These are phyloP conservation scores for Exophiala sp. DNA, from an alignment of 2,329 filamentous ascomycete genomes.

Conservation along the genomic window DNA sequence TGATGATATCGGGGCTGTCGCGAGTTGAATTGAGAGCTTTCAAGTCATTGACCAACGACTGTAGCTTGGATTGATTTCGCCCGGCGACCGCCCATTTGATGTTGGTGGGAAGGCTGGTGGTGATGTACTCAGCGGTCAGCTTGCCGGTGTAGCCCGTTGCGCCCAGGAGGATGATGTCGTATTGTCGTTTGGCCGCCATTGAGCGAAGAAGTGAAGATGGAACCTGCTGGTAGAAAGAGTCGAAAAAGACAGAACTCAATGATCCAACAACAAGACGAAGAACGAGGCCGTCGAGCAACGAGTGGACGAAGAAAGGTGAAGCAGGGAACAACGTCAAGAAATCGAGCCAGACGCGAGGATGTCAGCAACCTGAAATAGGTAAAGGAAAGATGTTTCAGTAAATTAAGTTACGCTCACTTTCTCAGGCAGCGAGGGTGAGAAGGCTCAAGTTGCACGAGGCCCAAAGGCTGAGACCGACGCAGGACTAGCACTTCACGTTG, in stretches of 20 bases:
- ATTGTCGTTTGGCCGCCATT: constrained; percentile 47
- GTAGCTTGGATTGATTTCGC: constrained; percentile 69
- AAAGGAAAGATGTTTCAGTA: no score
- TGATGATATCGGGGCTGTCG: constrained; percentile 56
- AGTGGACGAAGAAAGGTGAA: constrained; percentile 3
- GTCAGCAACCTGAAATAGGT: neutral
- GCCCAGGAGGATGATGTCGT: constrained; percentile 62
- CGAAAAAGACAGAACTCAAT: no score
- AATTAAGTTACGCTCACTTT: neutral
- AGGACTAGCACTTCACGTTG: no score
- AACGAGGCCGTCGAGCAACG: constrained; percentile 7
- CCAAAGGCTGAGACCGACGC: neutral
- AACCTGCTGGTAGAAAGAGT: no score
- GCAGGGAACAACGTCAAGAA: constrained; percentile 3
- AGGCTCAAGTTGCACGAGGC: neutral
- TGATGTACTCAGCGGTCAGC: constrained; percentile 68
- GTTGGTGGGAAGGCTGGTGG: constrained; percentile 62
- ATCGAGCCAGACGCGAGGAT: neutral
- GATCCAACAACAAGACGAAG: constrained; percentile 1
- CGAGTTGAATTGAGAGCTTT: constrained; percentile 64
- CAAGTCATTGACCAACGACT: constrained; percentile 61
- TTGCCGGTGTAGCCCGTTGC: constrained; percentile 79
- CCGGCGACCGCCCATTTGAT: constrained; percentile 85
- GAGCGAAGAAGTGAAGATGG: constrained; percentile 1
- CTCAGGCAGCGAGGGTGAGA: neutral